A percentile compares a stretch with the other conserved stretches of the same genome.
Conservation (phyloP, 2,329 filamentous ascomycete genomes). For the Epichloe brachyelytri region DNA sequence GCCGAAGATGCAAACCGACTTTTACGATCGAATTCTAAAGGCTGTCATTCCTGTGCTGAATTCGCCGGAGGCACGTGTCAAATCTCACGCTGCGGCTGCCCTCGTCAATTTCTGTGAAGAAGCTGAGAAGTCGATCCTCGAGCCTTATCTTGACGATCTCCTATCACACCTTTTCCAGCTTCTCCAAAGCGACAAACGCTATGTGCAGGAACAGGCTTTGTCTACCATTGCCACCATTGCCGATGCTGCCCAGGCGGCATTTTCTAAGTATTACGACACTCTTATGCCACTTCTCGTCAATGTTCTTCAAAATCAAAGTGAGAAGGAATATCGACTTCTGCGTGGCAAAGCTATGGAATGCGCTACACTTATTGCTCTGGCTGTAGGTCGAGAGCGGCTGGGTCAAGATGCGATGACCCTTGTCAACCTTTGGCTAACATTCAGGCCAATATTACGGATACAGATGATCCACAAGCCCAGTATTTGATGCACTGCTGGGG, state of each 20-base stretch:
- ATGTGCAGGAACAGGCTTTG: conserved; percentile 92
- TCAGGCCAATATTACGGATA: conserved; percentile 72
- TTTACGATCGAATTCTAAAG: conserved; percentile 74
- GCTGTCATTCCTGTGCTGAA: conserved; percentile 88
- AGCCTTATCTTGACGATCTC: conserved; percentile 85
- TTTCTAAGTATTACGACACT: conserved; percentile 88
- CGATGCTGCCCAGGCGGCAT: conserved; percentile 92
- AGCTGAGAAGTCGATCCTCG: conserved; percentile 80
- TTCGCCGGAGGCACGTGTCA: conserved; percentile 82
- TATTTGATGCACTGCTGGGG: conserved; percentile 99
- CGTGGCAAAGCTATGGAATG: conserved; percentile 99
- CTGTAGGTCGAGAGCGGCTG: conserved; percentile 87
- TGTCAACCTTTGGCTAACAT: conserved; percentile 81
- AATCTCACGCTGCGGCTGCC: conserved; percentile 93
- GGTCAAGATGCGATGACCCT: conserved; percentile 76
- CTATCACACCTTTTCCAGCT: conserved; percentile 76
- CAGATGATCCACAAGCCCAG: conserved; percentile 90
- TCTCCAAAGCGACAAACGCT: conserved; percentile 82
- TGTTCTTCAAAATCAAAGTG: conserved; percentile 77
- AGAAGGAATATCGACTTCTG: conserved; percentile 83
- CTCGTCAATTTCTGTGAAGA: conserved; percentile 99
- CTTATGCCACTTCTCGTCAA: conserved; percentile 91
- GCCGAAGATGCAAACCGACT: conserved; percentile 93
- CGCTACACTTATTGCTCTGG: conserved; percentile 86
- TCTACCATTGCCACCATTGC: conserved; percentile 98